Evolutionary conservation across 2,329 filamentous ascomycete genomes (phyloP).

Genomic region (Ilyonectria robusta): DNA sequence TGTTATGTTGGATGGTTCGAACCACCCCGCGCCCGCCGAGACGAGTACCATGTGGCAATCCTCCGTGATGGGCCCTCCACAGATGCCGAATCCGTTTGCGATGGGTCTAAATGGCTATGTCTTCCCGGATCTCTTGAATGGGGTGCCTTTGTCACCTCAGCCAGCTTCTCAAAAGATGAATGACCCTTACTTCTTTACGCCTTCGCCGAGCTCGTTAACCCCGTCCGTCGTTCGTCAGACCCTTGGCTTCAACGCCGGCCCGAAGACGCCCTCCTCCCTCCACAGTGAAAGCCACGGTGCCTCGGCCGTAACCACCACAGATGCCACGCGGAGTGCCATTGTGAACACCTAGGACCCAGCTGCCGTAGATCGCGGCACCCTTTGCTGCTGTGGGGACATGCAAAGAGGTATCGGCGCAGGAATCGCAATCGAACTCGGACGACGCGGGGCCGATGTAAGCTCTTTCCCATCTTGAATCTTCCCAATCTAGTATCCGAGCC

Average conservation of each 20-base stretch:
- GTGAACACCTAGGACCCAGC: constrained; percentile 69
- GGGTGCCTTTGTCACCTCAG: constrained; percentile 83
- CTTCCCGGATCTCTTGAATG: constrained; percentile 82
- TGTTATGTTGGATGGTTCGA: constrained; percentile 87
- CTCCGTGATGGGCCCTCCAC: constrained; percentile 77
- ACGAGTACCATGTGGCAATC: constrained; percentile 78
- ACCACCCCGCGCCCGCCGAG: constrained; percentile 69
- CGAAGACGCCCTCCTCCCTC: constrained; percentile 81
- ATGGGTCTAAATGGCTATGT: constrained; percentile 81
- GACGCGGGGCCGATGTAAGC: too few relatives aligned
- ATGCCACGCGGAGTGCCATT: constrained; percentile 74
- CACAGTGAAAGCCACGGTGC: constrained; percentile 73
- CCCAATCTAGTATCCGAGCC: too few relatives aligned
- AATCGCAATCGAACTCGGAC: too few relatives aligned
- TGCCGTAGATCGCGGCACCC: too few relatives aligned
- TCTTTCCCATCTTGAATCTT: too few relatives aligned
- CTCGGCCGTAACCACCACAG: constrained; percentile 74
- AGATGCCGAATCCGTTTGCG: constrained; percentile 69
- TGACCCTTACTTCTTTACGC: constrained; percentile 85
- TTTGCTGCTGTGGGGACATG: too few relatives aligned
- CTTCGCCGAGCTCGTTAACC: constrained; percentile 81
- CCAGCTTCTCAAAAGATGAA: constrained; percentile 78
- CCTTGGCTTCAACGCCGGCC: constrained; percentile 74
- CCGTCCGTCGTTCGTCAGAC: constrained; percentile 80
- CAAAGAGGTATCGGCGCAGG: too few relatives aligned